phyloP scores from a whole-genome alignment of 768 basidiomycete species.

The Amanita thiersii region DNA sequence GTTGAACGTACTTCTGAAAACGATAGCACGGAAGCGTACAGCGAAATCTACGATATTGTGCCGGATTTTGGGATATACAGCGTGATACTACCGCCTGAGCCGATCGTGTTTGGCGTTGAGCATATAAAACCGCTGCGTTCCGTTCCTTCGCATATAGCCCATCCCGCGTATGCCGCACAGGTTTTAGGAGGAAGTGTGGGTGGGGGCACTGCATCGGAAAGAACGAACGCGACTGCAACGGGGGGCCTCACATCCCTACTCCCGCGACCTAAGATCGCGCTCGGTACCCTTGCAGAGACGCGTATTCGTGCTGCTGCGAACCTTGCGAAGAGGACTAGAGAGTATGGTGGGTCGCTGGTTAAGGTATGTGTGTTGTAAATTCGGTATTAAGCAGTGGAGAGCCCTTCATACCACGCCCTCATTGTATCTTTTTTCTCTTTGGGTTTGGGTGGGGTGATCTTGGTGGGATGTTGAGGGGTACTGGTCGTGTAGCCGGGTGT shows the following conservation, averaged over 20 bases:
- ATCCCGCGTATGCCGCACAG: slow-evolving; percentile 47
- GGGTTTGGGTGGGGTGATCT: too few relatives aligned
- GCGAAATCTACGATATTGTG: too few relatives aligned
- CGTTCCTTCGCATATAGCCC: slow-evolving; percentile 48
- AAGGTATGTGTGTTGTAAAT: slow-evolving; percentile 28
- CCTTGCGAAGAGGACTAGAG: slow-evolving; percentile 49
- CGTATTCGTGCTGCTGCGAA: slow-evolving; percentile 43
- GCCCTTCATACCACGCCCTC: too few relatives aligned
- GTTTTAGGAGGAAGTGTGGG: slow-evolving; percentile 8
- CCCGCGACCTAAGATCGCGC: too few relatives aligned
- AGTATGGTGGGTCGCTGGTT: slow-evolving; percentile 45
- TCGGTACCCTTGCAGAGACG: slow-evolving; percentile 47
- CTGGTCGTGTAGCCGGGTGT: slow-evolving; percentile 44
- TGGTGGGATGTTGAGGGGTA: slow-evolving; percentile 8
- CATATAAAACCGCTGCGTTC: slow-evolving; percentile 46
- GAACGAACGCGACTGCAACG: slow-evolving; percentile 10
- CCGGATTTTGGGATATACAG: slow-evolving; percentile 49
- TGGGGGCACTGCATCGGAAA: slow-evolving; percentile 9
- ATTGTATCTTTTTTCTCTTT: too few relatives aligned
- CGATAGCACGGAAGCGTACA: too few relatives aligned
- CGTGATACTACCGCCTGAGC: slow-evolving; percentile 59
- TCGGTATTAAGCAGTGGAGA: too few relatives aligned
- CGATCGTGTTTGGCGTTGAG: slow-evolving; percentile 52
- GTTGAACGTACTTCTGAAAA: too few relatives aligned
- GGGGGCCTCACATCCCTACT: too few relatives aligned